Base-by-base conservation (phyloP, 2,329 filamentous ascomycete genomes). In the Hysterium pulicare region DNA sequence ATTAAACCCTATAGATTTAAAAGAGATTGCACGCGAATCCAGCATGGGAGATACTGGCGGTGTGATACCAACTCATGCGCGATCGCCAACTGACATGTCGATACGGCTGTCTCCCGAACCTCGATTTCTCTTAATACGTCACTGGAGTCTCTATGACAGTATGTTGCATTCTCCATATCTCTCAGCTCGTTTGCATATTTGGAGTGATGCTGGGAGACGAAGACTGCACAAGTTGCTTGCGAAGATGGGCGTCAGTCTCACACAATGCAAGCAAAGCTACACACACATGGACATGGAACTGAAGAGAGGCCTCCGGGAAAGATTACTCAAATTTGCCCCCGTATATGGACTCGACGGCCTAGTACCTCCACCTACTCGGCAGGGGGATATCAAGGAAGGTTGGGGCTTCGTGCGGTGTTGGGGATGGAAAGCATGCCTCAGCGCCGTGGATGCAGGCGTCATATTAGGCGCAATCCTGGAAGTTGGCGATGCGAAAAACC, bases 241-340 rank as follows among this genome's bases (percentile, higher is more conserved):
- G 33, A 98, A 97, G 68, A 98, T 98, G 91, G 93, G 93, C 23
- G 87, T 98, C 42, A 95, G 88, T 59, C 74, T 97, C 28, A 86
- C 85, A 4, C 91, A 98, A 69, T 95, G 90, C 70, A 90, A 89
- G 57, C 93, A 97, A 67, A 91, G 83, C 62, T 98, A 97, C 63
- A 89, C 90, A 0, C 93, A 98, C 66, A 97, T 98, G 90, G 91
- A 97, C 68, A 94, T 96, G 83, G 84, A 95, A 67, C 73, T 98
- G 24, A 98, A 97, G 69, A 84, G 88, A 4, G 87, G 88, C 22
- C 71, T 97, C 22, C 83, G 91, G 32, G 81, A 87, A 36, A 88
- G 94, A 46, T 76, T 98, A 2, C 76, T 96, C 16, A 91, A 91
- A 57, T 97, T 95, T 61, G 90, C 90, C 0, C 89, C 89, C 1